A percentile compares a stretch with the other conserved stretches of the same genome.
These are phyloP conservation scores for Kuraishia molischiana DNA, from an alignment of 805 yeast genomes.

Conservation along the genomic window DNA sequence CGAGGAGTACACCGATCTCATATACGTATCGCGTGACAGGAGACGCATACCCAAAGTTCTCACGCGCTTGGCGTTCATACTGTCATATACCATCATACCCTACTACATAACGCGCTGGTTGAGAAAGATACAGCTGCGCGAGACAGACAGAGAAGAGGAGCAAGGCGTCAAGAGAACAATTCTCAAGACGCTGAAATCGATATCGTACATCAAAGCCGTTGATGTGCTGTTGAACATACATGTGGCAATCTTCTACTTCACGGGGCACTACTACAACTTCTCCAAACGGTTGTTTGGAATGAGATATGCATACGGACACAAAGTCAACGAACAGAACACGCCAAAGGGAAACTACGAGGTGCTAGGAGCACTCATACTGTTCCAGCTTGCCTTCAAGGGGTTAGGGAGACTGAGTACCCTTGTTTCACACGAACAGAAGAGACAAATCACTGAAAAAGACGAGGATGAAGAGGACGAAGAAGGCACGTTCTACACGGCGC, in stretches of 20 bases:
- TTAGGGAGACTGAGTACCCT: slow-evolving; percentile 19
- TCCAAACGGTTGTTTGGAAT: slow-evolving; percentile 73
- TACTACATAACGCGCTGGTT: slow-evolving; percentile 27
- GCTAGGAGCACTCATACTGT: slow-evolving; percentile 52
- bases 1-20: slow-evolving; percentile 84
- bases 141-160: slow-evolving; percentile 9
- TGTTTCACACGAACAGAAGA: slow-evolving; percentile 11
- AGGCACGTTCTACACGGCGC: background rate
- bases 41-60: slow-evolving; percentile 30
- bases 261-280: slow-evolving; percentile 72
- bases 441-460: slow-evolving; percentile 7
- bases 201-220: slow-evolving; percentile 34
- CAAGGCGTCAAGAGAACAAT: slow-evolving; percentile 8
- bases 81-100: slow-evolving; percentile 57
- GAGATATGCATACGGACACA: slow-evolving; percentile 68
- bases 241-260: slow-evolving; percentile 72
- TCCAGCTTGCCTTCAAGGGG: slow-evolving; percentile 41
- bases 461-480: slow-evolving; percentile 5
- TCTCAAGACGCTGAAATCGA: slow-evolving; percentile 9
- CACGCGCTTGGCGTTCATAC: slow-evolving; percentile 47
- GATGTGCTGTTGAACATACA: slow-evolving; percentile 59
- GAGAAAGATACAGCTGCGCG: slow-evolving; percentile 8
- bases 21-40: slow-evolving; percentile 51
- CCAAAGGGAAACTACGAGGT: slow-evolving; percentile 61
- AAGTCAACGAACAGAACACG: slow-evolving; percentile 29